Evolutionary conservation across 2,329 filamentous ascomycete species (phyloP).

Genomic region (Fusarium sp.): DNA sequence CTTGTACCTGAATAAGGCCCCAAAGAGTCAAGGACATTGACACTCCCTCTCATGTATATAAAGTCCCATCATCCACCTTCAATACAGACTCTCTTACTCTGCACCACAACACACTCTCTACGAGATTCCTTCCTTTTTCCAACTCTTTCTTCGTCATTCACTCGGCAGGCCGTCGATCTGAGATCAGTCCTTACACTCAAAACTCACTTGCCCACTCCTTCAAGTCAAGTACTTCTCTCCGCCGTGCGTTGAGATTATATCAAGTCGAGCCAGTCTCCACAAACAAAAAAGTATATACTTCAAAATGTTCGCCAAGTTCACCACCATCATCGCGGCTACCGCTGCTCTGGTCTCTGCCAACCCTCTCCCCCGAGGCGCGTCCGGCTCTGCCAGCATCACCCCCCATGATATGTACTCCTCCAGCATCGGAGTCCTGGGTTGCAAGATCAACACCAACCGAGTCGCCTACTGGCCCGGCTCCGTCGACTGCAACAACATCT

Average conservation of each 20-base stretch:
- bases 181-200: slow-evolving; percentile 45
- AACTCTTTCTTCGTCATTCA: slow-evolving; percentile 36
- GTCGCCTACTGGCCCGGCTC: slow-evolving; percentile 70
- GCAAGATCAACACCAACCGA: slow-evolving; percentile 70
- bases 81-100: slow-evolving; percentile 12
- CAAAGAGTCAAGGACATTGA: slow-evolving; percentile 10
- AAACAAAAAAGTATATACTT: slow-evolving; percentile 23
- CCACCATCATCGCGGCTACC: slow-evolving; percentile 48
- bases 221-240: slow-evolving; percentile 36
- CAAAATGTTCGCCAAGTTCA: slow-evolving; percentile 49
- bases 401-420: slow-evolving; percentile 69
- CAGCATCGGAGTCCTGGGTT: slow-evolving; percentile 68
- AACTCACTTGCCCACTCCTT: slow-evolving; percentile 40
- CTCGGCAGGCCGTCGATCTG: slow-evolving; percentile 48
- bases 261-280: slow-evolving; percentile 47
- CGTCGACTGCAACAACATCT: slow-evolving; percentile 67
- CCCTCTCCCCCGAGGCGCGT: slow-evolving; percentile 43
- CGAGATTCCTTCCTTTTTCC: slow-evolving; percentile 39
- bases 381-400: slow-evolving; percentile 56
- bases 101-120: slow-evolving; percentile 35
- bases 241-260: slow-evolving; percentile 47
- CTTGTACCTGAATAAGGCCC: slow-evolving; percentile 1
- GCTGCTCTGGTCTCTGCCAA: slow-evolving; percentile 48
- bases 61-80: slow-evolving; percentile 35
- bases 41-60: slow-evolving; percentile 39